A percentile compares a stretch with the other conserved stretches of the same genome.
Conservation (phyloP, 441 rosid genomes). For the Brassica hybrid region DNA sequence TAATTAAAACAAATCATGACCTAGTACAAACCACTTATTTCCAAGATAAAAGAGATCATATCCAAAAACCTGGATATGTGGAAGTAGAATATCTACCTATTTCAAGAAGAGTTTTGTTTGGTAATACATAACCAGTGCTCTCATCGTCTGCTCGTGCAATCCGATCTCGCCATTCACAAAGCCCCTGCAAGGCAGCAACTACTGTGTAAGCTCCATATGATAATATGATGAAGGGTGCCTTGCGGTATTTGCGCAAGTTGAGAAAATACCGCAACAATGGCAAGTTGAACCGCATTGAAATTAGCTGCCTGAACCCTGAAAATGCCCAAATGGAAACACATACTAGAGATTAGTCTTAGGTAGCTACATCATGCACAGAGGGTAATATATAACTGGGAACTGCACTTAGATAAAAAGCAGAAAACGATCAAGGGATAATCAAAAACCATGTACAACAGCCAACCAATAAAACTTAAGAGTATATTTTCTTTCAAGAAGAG, state of each 20-base stretch:
- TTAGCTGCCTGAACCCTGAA: slow-evolving; percentile 71
- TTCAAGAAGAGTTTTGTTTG: slow-evolving; percentile 85
- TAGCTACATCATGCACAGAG: not conserved
- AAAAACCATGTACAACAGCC: slow-evolving; percentile 13
- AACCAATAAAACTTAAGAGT: slow-evolving; percentile 27
- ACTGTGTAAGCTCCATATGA: slow-evolving; percentile 24
- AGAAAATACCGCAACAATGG: slow-evolving; percentile 76
- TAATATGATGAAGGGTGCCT: slow-evolving; percentile 8
- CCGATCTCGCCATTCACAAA: slow-evolving; percentile 84
- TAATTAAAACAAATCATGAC: slow-evolving; percentile 27
- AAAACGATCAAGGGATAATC: slow-evolving; percentile 1
- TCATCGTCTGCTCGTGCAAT: slow-evolving; percentile 91
- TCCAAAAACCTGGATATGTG: not conserved
- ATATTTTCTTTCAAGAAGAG: slow-evolving; percentile 8
- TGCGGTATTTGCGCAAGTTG: slow-evolving; percentile 10
- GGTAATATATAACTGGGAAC: not conserved
- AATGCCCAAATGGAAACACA: slow-evolving; percentile 32
- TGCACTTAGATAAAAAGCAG: slow-evolving; percentile 6
- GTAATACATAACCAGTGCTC: slow-evolving; percentile 91
- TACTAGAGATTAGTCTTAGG: slow-evolving; percentile 11
- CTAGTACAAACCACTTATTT: slow-evolving; percentile 16
- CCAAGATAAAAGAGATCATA: slow-evolving; percentile 4
- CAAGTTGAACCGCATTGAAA: slow-evolving; percentile 80
- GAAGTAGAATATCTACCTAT: slow-evolving; percentile 57
- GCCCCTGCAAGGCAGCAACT: slow-evolving; percentile 59